phyloP scores from a whole-genome alignment of 768 basidiomycete genomes.

The Pluteus cervinus region DNA sequence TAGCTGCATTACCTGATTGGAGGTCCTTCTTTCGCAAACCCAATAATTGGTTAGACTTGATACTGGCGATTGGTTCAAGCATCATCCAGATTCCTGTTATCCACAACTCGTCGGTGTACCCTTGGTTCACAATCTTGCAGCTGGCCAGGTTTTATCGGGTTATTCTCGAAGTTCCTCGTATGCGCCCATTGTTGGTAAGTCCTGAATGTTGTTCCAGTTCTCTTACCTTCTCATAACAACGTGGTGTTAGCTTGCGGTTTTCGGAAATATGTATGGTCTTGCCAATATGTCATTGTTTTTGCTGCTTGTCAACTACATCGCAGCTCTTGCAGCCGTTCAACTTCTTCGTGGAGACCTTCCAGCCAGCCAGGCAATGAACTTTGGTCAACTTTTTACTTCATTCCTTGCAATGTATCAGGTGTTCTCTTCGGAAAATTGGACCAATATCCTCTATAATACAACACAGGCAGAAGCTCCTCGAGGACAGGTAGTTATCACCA shows the following conservation, averaged over 20 bases:
- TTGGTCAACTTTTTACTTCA: constrained; percentile 75
- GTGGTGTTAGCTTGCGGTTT: constrained; percentile 75
- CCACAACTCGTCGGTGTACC: constrained; percentile 55
- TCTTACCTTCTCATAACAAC: background rate
- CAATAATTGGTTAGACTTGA: constrained; percentile 72
- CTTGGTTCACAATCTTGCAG: constrained; percentile 90
- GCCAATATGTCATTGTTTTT: constrained; percentile 91
- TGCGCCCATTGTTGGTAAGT: constrained; percentile 81
- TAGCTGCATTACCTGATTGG: constrained; percentile 77
- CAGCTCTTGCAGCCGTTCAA: constrained; percentile 78
- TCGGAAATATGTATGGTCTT: constrained; percentile 88
- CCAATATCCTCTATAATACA: constrained; percentile 60
- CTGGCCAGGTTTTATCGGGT: constrained; percentile 87
- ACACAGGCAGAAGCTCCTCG: constrained; percentile 54
- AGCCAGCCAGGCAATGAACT: constrained; percentile 53
- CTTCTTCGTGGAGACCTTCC: constrained; percentile 79
- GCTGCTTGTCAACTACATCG: constrained; percentile 79
- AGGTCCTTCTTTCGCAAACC: constrained; percentile 59
- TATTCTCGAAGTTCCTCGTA: constrained; percentile 83
- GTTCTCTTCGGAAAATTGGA: constrained; percentile 94
- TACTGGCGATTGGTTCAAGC: constrained; percentile 67
- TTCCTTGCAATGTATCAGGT: constrained; percentile 87
- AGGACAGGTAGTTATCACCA: constrained; percentile 64
- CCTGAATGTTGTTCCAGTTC: constrained; percentile 2
- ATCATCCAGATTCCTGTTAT: constrained; percentile 85